Conservation (phyloP, 2,329 filamentous ascomycete species). For the Colletotrichum noveboracense region DNA sequence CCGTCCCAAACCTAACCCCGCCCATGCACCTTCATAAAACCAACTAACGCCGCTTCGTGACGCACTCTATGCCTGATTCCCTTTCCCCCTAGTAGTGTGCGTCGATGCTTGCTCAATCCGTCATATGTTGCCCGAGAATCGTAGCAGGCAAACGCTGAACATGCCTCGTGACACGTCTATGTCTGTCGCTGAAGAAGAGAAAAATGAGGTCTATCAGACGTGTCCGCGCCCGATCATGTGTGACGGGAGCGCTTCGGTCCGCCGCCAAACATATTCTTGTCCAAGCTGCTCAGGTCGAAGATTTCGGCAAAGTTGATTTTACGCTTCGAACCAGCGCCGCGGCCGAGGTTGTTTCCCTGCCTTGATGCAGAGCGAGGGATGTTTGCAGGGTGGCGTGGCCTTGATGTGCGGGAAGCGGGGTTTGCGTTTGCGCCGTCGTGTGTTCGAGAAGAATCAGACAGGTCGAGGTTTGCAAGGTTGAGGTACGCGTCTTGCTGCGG, state of each 20-base stretch:
- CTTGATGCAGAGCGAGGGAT: constrained; percentile 10
- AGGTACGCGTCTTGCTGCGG: constrained; percentile 62
- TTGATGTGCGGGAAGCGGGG: constrained; percentile 13
- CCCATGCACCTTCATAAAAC: constrained; percentile 18
- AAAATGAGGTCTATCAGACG: neutral
- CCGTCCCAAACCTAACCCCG: constrained; percentile 19
- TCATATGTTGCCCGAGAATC: constrained; percentile 10
- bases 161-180: neutral
- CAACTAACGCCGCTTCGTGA: constrained; percentile 20
- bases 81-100: constrained; percentile 3
- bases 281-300: constrained; percentile 72
- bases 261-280: constrained; percentile 63
- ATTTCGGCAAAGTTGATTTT: constrained; percentile 77
- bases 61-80: constrained; percentile 10
- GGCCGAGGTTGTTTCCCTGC: constrained; percentile 53
- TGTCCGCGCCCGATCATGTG: constrained; percentile 28
- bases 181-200: constrained; percentile 4
- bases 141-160: neutral
- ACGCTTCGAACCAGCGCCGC: constrained; percentile 73
- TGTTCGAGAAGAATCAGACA: constrained; percentile 55
- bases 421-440: constrained; percentile 39
- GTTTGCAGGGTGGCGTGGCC: constrained; percentile 17
- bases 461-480: constrained; percentile 64
- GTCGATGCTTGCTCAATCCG: constrained; percentile 19
- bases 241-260: constrained; percentile 58